Evolutionary conservation across 2,329 filamentous ascomycete genomes (phyloP).

Genomic region (Fusarium paranaense): DNA sequence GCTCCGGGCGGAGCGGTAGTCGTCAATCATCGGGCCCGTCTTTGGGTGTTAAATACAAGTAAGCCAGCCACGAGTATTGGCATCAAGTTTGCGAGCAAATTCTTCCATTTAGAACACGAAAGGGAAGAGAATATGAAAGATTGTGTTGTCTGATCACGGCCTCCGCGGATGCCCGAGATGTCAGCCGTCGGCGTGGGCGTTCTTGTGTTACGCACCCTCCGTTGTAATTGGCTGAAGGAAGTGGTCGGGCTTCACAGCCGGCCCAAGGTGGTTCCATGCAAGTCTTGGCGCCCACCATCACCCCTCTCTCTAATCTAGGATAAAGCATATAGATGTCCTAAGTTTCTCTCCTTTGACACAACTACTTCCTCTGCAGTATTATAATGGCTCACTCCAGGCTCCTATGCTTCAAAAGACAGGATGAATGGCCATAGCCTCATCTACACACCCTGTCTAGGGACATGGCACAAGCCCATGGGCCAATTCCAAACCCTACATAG

Average conservation of each 20-base stretch:
- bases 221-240: background rate
- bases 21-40: background rate
- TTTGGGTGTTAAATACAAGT: background rate
- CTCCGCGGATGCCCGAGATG: background rate
- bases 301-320: background rate
- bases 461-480: background rate
- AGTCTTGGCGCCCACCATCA: background rate
- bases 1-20: background rate
- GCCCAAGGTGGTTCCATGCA: background rate
- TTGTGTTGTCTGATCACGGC: background rate
- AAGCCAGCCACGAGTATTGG: background rate
- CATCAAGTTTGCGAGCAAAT: background rate
- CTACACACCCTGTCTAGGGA: background rate
- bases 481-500: background rate
- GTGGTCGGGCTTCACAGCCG: background rate
- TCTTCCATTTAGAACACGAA: background rate
- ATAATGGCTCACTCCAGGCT: background rate
- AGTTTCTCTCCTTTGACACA: background rate
- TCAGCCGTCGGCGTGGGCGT: background rate
- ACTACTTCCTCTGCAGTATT: background rate
- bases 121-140: no score
- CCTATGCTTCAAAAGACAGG: background rate
- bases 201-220: background rate
- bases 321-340: background rate
- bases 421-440: background rate